Conservation (phyloP, 1,139 yeast genomes). For the Saccharomyces hybrid region DNA sequence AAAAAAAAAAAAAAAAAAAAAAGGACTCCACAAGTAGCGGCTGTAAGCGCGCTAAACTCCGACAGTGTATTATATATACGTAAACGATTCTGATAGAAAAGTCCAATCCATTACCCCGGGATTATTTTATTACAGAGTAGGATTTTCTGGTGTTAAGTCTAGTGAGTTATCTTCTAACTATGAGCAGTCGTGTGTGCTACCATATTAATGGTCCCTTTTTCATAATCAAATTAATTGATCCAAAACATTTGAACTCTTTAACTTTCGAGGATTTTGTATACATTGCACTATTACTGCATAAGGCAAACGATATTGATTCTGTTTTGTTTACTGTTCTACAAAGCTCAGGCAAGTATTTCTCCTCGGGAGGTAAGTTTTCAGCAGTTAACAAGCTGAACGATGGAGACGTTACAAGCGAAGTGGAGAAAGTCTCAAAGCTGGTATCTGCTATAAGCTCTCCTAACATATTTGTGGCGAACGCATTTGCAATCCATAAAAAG, state of each 20-base stretch:
- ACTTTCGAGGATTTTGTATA: constrained; percentile 56
- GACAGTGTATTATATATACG: neutral
- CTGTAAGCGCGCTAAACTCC: neutral
- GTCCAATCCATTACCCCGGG: neutral
- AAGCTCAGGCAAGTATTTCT: constrained; percentile 66
- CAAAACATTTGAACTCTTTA: constrained; percentile 59
- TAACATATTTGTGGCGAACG: constrained; percentile 59
- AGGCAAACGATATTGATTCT: constrained; percentile 57
- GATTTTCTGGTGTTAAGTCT: neutral
- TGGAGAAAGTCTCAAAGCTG: constrained; percentile 38
- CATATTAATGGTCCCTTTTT: constrained; percentile 13
- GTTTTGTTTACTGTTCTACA: constrained; percentile 61
- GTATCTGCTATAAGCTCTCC: constrained; percentile 49
- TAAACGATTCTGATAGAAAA: neutral
- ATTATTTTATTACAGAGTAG: too few species aligned
- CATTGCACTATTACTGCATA: constrained; percentile 51
- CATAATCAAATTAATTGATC: constrained; percentile 61
- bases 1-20: neutral
- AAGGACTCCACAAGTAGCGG: neutral
- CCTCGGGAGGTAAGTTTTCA: constrained; percentile 74
- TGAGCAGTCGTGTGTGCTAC: constrained; percentile 1
- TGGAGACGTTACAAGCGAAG: constrained; percentile 8
- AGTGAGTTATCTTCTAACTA: neutral
- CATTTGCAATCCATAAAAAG: constrained; percentile 64
- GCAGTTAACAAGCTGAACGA: constrained; percentile 27